Conservation (phyloP, 1,284 basidiomycete species). For the Testicularia cyperi region DNA sequence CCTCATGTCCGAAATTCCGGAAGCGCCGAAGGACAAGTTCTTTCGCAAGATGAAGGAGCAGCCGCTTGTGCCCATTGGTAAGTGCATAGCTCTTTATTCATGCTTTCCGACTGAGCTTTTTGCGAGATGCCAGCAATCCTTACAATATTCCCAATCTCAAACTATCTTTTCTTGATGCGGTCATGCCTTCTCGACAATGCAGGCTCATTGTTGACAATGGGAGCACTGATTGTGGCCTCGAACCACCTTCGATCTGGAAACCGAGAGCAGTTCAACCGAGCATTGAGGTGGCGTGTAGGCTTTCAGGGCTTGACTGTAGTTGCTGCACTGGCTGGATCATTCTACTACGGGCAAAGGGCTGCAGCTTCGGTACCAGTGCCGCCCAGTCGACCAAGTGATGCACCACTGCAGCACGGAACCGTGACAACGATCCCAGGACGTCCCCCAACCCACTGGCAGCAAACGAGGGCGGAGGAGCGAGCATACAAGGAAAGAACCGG, state of each 20-base stretch:
- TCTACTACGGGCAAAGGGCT: conserved; percentile 44
- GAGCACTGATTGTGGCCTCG: conserved; percentile 52
- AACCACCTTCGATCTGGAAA: conserved; percentile 54
- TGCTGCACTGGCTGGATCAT: conserved; percentile 48
- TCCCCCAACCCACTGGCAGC: conserved; percentile 30
- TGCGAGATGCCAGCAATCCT: too few relatives aligned
- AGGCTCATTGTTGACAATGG: conserved; percentile 55
- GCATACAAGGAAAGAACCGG: conserved; percentile 14
- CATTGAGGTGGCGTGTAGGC: conserved; percentile 56
- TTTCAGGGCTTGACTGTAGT: conserved; percentile 57
- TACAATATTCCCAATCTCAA: too few relatives aligned
- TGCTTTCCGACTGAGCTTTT: not conserved
- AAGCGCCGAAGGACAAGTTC: conserved; percentile 47
- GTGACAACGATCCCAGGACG: conserved; percentile 29
- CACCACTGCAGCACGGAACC: conserved; percentile 13
- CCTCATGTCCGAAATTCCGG: conserved; percentile 13
- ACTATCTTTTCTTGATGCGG: not conserved
- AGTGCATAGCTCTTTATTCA: conserved; percentile 2
- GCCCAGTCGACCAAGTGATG: conserved; percentile 2
- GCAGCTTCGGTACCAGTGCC: conserved; percentile 21
- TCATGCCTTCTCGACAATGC: not conserved
- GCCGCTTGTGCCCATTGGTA: conserved; percentile 58
- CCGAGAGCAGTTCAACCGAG: conserved; percentile 50
- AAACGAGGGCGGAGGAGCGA: conserved; percentile 22
- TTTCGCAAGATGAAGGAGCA: conserved; percentile 55